Percentiles rank a stretch among this genome's conserved stretches.
phyloP scores from a whole-genome alignment of 257 asterid genomes.

The Nicotiana noctiflora region DNA sequence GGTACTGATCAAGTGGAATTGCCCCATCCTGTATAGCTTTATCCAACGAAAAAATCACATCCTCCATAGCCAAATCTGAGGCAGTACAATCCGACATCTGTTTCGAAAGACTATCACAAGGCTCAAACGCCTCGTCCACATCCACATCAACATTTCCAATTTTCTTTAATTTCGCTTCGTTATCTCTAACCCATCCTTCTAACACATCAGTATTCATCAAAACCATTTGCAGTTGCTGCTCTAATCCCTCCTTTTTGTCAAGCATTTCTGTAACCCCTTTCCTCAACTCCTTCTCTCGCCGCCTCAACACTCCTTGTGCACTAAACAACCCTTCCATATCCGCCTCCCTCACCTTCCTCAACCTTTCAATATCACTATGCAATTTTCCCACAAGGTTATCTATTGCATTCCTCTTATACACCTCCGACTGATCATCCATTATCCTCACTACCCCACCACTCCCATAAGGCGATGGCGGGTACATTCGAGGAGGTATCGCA shows the following conservation, averaged over 20 bases:
- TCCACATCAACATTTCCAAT: constrained; percentile 34
- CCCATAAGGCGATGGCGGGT: constrained; percentile 55
- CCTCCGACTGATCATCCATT: constrained; percentile 67
- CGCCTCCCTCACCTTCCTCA: constrained; percentile 56
- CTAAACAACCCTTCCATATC: constrained; percentile 69
- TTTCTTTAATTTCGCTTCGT: constrained; percentile 39
- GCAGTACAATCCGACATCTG: constrained; percentile 76
- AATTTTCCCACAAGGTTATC: constrained; percentile 53
- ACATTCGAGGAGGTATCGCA: constrained; percentile 56
- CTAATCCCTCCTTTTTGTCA: constrained; percentile 84
- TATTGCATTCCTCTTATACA: constrained; percentile 52
- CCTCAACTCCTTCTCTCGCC: constrained; percentile 51
- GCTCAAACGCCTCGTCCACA: constrained; percentile 60
- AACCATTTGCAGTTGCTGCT: constrained; percentile 78
- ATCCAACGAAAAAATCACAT: constrained; percentile 69
- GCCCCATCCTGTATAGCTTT: constrained; percentile 81
- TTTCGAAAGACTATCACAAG: constrained; percentile 57
- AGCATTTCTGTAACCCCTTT: constrained; percentile 70
- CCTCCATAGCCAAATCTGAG: constrained; percentile 74
- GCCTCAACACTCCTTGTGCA: constrained; percentile 51
- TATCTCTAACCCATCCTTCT: constrained; percentile 74
- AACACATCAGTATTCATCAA: constrained; percentile 62
- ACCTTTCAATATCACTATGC: constrained; percentile 47
- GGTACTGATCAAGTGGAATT: constrained; percentile 71
- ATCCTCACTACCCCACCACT: constrained; percentile 27